Base-by-base conservation (phyloP, 129 eudicot species). In the Ambrosia artemisiifolia region DNA sequence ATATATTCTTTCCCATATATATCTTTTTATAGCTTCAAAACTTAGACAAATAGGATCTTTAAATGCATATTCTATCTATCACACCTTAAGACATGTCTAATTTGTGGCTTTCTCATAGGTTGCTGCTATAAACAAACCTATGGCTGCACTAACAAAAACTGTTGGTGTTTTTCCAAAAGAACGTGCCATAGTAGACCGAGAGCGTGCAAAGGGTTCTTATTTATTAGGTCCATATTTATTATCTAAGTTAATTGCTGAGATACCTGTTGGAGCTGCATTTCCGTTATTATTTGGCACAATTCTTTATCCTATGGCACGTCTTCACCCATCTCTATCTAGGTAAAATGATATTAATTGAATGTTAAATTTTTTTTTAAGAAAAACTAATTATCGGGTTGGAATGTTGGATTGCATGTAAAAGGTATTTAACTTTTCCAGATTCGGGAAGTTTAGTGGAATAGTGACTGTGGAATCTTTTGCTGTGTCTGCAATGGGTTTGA, bases 111-210 rank as follows among this genome's bases (percentile, higher is more conserved):
- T 65, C 24, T 1, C 75, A 19, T 78, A 95, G 99, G 97, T 95
- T 85, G 94, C 99, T 68, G 99, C 99, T 51, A 95, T 95, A 78
- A 95, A 95, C 81, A 95, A 97, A 18, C 97, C 99, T 67, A 95
- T 95, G 99, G 99, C 99, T 73, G 99, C 99, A 60, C 89, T 95
- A 55, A 90, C 99, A 78, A 95, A 95, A 70, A 95, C 99, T 3
- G 97, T 84, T 10, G 88, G 99, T 66, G 97, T 95, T 16, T 95
- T 95, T 19, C 99, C 99, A 74, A 95, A 86, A 81, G 99, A 95
- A 74, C 99, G 99, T 78, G 94, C 96, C 33, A 95, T 95, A 65
- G 99, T 95, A 34, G 99, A 95, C 62, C 76, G 99, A 79, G 99
- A 95, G 78, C 88, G 97, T 69, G 97, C 99, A 53, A 95, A 91